A percentile compares a stretch with the other conserved stretches of the same genome.
phyloP scores from a whole-genome alignment of 2,329 filamentous ascomycete species.

The Verticillium isaacii region DNA sequence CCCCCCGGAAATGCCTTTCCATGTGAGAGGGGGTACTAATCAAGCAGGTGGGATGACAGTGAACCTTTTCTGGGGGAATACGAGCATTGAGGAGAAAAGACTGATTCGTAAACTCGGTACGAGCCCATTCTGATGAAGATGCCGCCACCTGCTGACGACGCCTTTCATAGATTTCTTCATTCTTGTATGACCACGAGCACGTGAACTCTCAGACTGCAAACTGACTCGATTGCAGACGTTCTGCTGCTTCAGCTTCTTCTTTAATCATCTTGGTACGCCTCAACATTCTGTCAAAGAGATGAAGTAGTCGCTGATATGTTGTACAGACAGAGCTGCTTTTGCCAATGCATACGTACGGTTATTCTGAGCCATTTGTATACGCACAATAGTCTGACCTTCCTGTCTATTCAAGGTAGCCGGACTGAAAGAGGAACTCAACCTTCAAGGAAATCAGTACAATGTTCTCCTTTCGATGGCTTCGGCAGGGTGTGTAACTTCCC shows the following conservation, averaged over 20 bases:
- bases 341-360: constrained; percentile 39
- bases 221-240: constrained; percentile 19
- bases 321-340: constrained; percentile 29
- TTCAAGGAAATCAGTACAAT: constrained; percentile 40
- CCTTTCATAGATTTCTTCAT: constrained; percentile 22
- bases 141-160: background rate
- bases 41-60: background rate
- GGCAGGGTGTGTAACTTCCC: constrained; percentile 21
- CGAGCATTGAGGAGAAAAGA: constrained; percentile 17
- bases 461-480: constrained; percentile 33
- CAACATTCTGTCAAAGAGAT: background rate
- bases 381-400: background rate
- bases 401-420: constrained; percentile 22
- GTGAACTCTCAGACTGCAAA: background rate
- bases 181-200: constrained; percentile 12
- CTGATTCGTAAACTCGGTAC: constrained; percentile 23
- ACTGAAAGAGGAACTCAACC: constrained; percentile 39
- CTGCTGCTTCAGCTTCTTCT: constrained; percentile 27
- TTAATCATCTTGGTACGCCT: constrained; percentile 29
- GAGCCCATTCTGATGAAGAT: background rate
- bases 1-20: no score
- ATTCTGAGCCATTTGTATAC: no score
- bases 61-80: constrained; percentile 1
- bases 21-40: no score
- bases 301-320: background rate